Conservation (phyloP, 768 basidiomycete genomes). For the Pleurotus platypus region DNA sequence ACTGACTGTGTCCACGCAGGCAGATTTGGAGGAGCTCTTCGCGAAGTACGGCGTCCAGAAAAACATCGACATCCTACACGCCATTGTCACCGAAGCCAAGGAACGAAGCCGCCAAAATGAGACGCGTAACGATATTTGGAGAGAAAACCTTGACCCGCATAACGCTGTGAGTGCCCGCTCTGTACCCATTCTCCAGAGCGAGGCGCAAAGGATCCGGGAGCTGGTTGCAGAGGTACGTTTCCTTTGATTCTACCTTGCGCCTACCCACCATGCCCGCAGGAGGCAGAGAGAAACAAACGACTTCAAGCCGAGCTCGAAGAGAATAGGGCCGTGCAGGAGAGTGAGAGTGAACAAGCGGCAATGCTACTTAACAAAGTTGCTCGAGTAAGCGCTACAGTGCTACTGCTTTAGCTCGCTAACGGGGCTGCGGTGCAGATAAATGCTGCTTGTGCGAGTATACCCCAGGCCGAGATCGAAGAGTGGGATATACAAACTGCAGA, state of each 20-base stretch:
- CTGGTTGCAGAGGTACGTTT: conserved; percentile 33
- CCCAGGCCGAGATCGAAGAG: conserved; percentile 61
- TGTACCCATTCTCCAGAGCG: conserved; percentile 51
- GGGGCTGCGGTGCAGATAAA: conserved; percentile 31
- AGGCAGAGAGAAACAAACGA: conserved; percentile 51
- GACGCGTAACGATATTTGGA: conserved; percentile 58
- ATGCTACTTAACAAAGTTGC: conserved; percentile 46
- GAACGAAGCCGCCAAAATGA: conserved; percentile 48
- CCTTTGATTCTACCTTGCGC: not conserved
- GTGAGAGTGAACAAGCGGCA: conserved; percentile 40
- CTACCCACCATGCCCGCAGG: conserved; percentile 29
- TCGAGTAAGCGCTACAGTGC: conserved; percentile 37
- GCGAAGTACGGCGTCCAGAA: conserved; percentile 63
- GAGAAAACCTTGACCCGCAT: conserved; percentile 57
- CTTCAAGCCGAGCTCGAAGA: conserved; percentile 46
- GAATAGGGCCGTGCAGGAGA: conserved; percentile 40
- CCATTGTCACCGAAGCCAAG: conserved; percentile 65
- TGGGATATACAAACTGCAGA: conserved; percentile 49
- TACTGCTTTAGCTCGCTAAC: not conserved
- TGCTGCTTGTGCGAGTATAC: conserved; percentile 50
- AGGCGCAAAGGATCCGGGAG: conserved; percentile 34
- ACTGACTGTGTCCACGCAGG: conserved; percentile 29
- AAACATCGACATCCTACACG: conserved; percentile 68
- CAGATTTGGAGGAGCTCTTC: conserved; percentile 67
- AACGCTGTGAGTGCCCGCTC: conserved; percentile 61